Base-by-base conservation (phyloP, 768 basidiomycete genomes). In the Sarcomyxa edulis region DNA sequence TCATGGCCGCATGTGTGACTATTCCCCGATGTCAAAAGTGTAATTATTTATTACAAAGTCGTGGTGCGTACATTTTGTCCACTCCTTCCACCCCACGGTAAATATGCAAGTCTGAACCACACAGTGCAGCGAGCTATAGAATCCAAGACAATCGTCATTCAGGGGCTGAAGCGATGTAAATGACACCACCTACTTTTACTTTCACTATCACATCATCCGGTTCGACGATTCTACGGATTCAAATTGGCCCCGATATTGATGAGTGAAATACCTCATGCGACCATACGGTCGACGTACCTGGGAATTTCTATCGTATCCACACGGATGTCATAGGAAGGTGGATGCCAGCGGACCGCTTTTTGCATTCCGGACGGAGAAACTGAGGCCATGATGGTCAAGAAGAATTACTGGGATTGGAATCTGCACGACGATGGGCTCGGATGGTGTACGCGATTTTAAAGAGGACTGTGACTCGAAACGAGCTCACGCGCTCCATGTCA, bases 181-280 rank as follows among this genome's bases (percentile, higher is more conserved):
- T n/a, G n/a, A n/a, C n/a, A n/a, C 28, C 16, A 49, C 68, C 37
- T 45, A 78, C 86, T 58, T 71, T 75, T 37, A 87, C 74, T 65
- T 80, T 85, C 38, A 89, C 71, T 31, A 90, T 84, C 2, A 74
- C 86, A 62, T 88, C 84, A 53, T 89, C 85, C 1, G 81, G 74
- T 44, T 86, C 68, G 41, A 76, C 65, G 32, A 89, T 77, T 41
- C 84, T 85, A 23, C 8, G 12, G 14, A 32, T 15, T n/a, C 31
- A 32, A 6, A n/a, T n/a, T n/a, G n/a, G n/a, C n/a, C n/a, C 14
- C 7, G 19, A 15, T 14, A 32, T 7, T 7, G 14, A 32, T 32
- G 31, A 6, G 9, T 9, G 14, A 32, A 32, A 9, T 32, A 9
- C 7, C 31, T 7, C 19, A 32, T 7, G 6, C n/a, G 14, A 7